Evolutionary conservation across 2,329 filamentous ascomycete genomes (phyloP), one percentile per base, ranked within the genome.

Genomic region (Graphilbum sp.): DNA sequence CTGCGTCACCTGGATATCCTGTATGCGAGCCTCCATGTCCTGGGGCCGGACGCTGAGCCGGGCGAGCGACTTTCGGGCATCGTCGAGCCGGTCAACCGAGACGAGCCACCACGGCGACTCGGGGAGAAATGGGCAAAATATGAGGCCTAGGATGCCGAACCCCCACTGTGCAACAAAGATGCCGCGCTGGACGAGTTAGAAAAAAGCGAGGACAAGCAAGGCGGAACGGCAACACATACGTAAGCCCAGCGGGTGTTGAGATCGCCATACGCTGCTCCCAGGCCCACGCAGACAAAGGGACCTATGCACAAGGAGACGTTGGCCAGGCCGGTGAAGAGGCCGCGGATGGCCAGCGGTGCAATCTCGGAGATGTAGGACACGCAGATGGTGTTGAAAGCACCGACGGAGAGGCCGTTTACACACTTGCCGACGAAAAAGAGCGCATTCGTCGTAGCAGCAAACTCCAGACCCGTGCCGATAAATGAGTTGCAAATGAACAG

Each of bases 351-450:
- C n/a, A 44, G 36, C 3, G 43, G 43, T 5, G 41, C 35, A 18
- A 44, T 36, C 41, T 48, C 47, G 19, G 39, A 41, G 20, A 49
- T 43, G 34, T 49, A 49, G n/a, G 40, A 30, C 9, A 46, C 37
- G 13, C 38, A 36, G 4, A 46, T 35, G 7, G 47, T 36, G 11
- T 31, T 20, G 3, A 49, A 13, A 11, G 42, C 33, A 12, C 46
- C 47, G 12, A 38, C 44, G 0, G 52, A 50, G 37, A 58, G 55
- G 5, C 56, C 57, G 34, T 58, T 57, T 19, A 60, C 37, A 35
- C 57, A 56, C 40, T 59, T 60, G 25, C 55, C 56, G 11, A 49
- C 53, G 25, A 58, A 58, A 43, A 59, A 58, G 29, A 57, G 42
- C n/a, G 46, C 49, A 20, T 56, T 54, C 0, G 52, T 52, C 5